Evolutionary conservation across 306 rosid genomes (phyloP).

Genomic region (Myrica gale): DNA sequence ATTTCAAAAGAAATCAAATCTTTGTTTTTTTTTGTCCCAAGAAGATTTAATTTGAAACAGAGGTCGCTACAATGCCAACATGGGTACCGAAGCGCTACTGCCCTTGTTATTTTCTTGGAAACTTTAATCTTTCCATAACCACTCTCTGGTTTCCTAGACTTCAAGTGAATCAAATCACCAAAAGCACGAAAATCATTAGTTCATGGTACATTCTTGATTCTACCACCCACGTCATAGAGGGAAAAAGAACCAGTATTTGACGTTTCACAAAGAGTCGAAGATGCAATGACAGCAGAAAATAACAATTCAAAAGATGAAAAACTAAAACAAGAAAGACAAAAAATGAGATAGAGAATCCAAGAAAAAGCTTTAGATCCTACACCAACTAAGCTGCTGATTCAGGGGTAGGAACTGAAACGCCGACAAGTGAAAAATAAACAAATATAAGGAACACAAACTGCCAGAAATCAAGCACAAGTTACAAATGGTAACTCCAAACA

Average conservation of each 20-base stretch:
- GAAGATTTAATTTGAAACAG: neutral
- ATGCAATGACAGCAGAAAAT: neutral
- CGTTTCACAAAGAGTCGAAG: neutral
- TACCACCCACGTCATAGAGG: no score
- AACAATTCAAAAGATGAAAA: neutral
- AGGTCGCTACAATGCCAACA: neutral
- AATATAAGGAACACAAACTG: neutral
- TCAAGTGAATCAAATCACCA: neutral
- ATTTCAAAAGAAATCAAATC: neutral
- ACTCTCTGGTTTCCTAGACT: conserved; percentile 2
- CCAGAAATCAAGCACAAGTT: neutral
- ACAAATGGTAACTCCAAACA: neutral
- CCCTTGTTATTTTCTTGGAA: neutral
- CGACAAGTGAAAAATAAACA: neutral
- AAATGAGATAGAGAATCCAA: neutral
- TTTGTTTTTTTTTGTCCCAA: neutral
- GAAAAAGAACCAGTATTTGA: no score
- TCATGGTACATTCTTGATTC: no score
- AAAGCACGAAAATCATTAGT: neutral
- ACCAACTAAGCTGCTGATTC: conserved; percentile 15
- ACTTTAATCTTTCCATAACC: neutral
- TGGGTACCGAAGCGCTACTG: neutral
- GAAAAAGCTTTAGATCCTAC: neutral
- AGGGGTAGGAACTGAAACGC: neutral
- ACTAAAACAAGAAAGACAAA: neutral